Evolutionary conservation across 495 filamentous ascomycete species (phyloP), one percentile per base, ranked within the genome.

Genomic region (Neurospora sp.): DNA sequence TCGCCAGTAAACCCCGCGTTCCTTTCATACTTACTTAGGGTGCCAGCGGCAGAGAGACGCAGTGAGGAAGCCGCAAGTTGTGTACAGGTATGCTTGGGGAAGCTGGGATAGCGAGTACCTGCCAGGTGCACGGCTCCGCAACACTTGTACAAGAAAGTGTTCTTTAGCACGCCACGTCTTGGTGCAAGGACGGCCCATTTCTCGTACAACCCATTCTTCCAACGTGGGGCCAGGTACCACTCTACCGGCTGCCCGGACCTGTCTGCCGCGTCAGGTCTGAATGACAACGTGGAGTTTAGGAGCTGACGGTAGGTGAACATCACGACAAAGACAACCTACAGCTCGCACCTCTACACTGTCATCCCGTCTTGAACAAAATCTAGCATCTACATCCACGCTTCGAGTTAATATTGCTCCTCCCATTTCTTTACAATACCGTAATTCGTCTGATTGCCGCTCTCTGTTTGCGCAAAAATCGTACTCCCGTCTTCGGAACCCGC

Each of bases 211-310:
- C 12, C 22, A 14, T 31, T 38, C 70, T 38, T 35, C 6, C n/a
- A 71, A 27, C 70, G 16, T 71, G 70, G 31, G 44, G 70, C 53
- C 27, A 38, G 14, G 70, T 40, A 70, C 53, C 44, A 70, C 40
- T 31, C n/a, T 11, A 16, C 4, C 12, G 35, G 71, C 48, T 37
- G 20, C 35, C n/a, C 31, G 10, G 48, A 6, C 38, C 42, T 71
- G 48, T 42, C 42, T 35, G 38, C 41, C 69, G 68, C 14, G 71
- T 20, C 22, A 27, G 59, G 27, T 69, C 27, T 31, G 73, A 71
- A 78, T 78, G 79, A 75, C 79, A 81, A 69, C 78, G 79, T 81
- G 79, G 79, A 80, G 76, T 75, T 80, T 77, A 73, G 69, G 70
- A 69, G 71, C 71, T 74, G 73, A 71, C 69, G 46, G 40, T 18